Base-by-base conservation (phyloP, 192 early-diverging fungal genomes). In the Rhizophagus sp. region DNA sequence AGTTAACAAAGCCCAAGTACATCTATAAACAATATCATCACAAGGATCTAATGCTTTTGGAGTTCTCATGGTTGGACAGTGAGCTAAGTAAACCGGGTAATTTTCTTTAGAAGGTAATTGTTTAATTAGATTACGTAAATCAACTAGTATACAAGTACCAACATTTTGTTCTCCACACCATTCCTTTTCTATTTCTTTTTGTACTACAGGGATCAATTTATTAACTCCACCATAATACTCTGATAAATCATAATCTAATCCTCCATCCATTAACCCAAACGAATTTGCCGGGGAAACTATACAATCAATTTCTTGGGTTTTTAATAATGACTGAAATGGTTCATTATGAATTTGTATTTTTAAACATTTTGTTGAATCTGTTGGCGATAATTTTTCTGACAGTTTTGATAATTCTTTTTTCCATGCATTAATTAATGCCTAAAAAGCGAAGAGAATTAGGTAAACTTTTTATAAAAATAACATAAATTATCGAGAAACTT, bases 151-250 rank as follows among this genome's bases (percentile, higher is more conserved):
- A 68, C 80, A 81, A 36, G 74, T 81, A 33, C 80, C 80, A n/a
- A 76, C 64, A 64, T 81, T 81, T 64, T 81, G 80, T 76, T 81
- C 73, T n/a, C 80, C 73, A 47, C 73, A 68, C 80, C 80, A 81
- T 49, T 81, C 64, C n/a, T 39, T 47, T 57, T 76, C 62, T 24
- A 81, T 49, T 34, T 25, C 25, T 34, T 52, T 49, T 76, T 81
- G 80, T 34, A 81, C 80, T 8, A 76, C 33, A 13, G 80, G 73
- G 49, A 81, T 76, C 5, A 81, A 36, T 39, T 25, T 1, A 25
- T 81, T 33, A 6, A 68, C 36, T n/a, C 80, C 71, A 50, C 73
- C 80, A 33, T 81, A 81, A 24, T 81, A 81, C 41, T 74, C 62
- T 7, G 80, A 76, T 17, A 81, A 65, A 33, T 77, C 67, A 24